Evolutionary conservation across 768 basidiomycete species (phyloP), one percentile per base, ranked within the genome.

Genomic region (Boletus fagicola): DNA sequence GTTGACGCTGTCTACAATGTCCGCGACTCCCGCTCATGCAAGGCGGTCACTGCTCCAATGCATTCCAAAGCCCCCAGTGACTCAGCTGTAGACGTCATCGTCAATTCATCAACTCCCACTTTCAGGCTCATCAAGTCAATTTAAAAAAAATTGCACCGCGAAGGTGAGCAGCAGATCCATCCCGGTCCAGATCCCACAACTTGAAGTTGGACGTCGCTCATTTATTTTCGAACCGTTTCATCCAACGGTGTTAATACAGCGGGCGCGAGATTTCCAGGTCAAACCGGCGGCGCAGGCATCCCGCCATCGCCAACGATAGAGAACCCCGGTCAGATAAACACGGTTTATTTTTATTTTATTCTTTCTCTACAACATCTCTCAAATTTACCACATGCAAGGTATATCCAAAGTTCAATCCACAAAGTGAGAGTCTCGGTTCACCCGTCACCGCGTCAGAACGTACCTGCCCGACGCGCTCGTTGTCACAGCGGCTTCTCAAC

Each of bases 401-500:
- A 6, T 83, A 75, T 57, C 81, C 78, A 0, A 74, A 76, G 58
- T 77, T 75, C 1, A 76, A 80, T 59, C 76, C 77, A 9, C 66
- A 72, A 68, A 73, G 77, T 77, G 59, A 26, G 51, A 51, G 38
- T 5, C 28, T 12, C n/a, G 7, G 22, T 39, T 9, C 6, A 15
- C 33, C 44, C 8, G 10, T 3, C 30, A 24, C 15, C 13, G 28
- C 22, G 12, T 31, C 11, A 26, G 10, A 39, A 35, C 0, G 26
- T 26, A 20, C 24, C 13, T 12, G 5, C 36, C 38, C 44, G 24
- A 24, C 12, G 11, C 31, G 44, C n/a, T 36, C n/a, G 44, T 28
- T 51, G 46, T 51, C 7, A 52, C 58, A 66, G 70, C 69, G 48
- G 64, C 67, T 16, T 65, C 67, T 8, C 15, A 46, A 60, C 59